These are phyloP conservation scores for Taphrina communis DNA, from an alignment of 1,139 yeast species.

Conservation along the genomic window DNA sequence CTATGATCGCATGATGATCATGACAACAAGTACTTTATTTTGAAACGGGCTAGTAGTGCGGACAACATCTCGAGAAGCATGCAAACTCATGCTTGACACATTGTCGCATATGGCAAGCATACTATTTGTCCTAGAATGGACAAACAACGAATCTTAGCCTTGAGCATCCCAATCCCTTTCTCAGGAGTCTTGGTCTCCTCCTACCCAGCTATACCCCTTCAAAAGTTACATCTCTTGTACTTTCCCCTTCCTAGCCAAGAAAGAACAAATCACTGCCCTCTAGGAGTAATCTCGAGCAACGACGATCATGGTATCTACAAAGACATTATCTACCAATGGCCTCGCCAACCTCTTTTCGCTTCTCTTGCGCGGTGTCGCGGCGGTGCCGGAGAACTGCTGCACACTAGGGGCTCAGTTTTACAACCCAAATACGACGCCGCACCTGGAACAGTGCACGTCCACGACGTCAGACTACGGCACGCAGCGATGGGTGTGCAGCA, in stretches of 20 bases:
- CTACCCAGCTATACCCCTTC: no score
- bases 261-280: not conserved
- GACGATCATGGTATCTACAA: conserved; percentile 7
- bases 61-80: no score
- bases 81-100: no score
- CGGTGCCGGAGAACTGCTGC: conserved; percentile 17
- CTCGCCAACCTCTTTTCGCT: not conserved
- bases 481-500: not conserved
- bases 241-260: not conserved
- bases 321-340: not conserved
- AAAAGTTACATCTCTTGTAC: not conserved
- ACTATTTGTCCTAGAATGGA: not conserved
- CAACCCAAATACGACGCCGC: not conserved
- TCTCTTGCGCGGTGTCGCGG: not conserved
- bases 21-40: no score
- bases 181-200: no score
- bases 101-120: no score
- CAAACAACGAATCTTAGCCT: not conserved
- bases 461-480: conserved; percentile 3
- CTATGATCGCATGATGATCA: no score
- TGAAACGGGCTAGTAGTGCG: no score
- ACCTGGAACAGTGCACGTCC: not conserved
- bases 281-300: not conserved
- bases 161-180: not conserved
- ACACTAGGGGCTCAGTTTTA: conserved; percentile 8